These are phyloP conservation scores for Solanum sejunctum DNA, from an alignment of 257 asterid species.

Conservation along the genomic window DNA sequence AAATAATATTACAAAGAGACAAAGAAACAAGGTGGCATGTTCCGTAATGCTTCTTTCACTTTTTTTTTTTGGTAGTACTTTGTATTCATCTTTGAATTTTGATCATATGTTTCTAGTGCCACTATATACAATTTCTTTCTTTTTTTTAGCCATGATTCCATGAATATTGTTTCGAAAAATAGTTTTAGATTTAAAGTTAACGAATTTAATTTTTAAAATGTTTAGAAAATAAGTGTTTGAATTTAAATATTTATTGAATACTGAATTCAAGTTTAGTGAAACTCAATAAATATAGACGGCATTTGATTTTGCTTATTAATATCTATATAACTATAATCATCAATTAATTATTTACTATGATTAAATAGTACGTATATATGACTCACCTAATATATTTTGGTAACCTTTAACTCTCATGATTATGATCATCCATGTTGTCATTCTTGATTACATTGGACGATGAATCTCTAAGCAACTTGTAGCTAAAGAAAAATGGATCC, in stretches of 20 bases:
- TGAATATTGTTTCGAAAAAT: background rate
- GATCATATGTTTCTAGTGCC: background rate
- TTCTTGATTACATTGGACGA: background rate
- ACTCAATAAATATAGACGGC: background rate
- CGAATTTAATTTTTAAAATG: no score
- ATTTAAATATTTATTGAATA: no score
- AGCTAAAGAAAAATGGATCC: background rate
- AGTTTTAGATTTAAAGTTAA: background rate
- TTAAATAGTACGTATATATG: background rate
- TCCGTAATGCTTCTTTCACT: background rate
- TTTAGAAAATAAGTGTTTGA: no score
- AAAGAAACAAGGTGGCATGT: slow-evolving; percentile 2
- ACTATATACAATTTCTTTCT: background rate
- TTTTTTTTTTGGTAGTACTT: background rate
- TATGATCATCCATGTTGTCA: background rate
- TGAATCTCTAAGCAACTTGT: background rate
- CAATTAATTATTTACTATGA: background rate
- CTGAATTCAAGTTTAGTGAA: no score
- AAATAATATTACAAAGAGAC: background rate
- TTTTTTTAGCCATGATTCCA: background rate
- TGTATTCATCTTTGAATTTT: background rate
- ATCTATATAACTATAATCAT: background rate
- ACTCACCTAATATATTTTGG: background rate
- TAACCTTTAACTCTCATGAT: background rate
- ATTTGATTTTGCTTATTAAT: background rate